phyloP scores from a whole-genome alignment of 2,329 filamentous ascomycete species.

The Aspergillus sp. region DNA sequence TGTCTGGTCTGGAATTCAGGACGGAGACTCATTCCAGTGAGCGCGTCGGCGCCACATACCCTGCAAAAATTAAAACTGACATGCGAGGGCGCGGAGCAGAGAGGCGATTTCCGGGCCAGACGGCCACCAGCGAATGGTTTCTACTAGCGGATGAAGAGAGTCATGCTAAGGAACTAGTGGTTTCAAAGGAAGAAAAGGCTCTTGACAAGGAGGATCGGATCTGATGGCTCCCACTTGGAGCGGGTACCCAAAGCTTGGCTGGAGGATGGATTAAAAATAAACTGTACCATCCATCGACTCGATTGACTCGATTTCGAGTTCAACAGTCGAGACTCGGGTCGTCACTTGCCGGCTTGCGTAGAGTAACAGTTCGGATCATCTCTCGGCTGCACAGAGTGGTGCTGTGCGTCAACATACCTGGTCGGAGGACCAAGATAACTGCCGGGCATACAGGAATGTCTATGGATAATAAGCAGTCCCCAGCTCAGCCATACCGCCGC shows the following conservation, averaged over 20 bases:
- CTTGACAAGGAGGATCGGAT: neutral
- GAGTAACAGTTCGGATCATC: neutral
- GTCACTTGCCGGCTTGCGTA: neutral
- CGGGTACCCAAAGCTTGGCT: slow-evolving; percentile 1
- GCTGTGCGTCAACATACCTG: neutral
- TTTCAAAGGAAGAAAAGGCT: slow-evolving; percentile 5
- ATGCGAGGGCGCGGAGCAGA: too few relatives aligned
- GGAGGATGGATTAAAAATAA: neutral
- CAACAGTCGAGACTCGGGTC: neutral
- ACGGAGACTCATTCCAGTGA: neutral
- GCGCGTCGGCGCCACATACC: neutral
- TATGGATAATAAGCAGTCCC: too few relatives aligned
- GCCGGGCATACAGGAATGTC: slow-evolving; percentile 6
- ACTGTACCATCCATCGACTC: neutral
- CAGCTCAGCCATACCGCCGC: neutral
- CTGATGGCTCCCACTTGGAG: neutral
- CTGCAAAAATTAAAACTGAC: neutral
- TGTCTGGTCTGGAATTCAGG: too few relatives aligned
- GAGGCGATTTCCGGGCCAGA: too few relatives aligned
- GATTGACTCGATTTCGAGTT: neutral
- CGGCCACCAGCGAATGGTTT: neutral
- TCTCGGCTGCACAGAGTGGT: too few relatives aligned
- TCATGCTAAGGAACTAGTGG: neutral
- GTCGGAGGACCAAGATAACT: neutral
- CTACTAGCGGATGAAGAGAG: neutral